Evolutionary conservation across 176 grass and related monocot genomes (phyloP).

Genomic region (Juncus effusus): DNA sequence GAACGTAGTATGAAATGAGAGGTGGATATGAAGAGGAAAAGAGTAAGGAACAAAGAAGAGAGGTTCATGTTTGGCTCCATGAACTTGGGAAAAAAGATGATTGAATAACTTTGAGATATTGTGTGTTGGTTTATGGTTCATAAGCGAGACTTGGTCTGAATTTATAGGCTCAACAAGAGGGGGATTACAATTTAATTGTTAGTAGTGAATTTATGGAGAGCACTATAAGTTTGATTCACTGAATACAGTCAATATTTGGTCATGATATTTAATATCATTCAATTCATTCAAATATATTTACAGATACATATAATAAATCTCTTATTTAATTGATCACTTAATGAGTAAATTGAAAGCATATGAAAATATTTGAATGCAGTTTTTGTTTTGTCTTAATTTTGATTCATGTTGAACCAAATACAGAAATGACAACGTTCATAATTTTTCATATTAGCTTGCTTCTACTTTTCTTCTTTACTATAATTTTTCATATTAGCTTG

Average conservation of each 20-base stretch:
- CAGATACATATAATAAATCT: no score
- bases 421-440: no score
- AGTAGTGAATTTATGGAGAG: neutral
- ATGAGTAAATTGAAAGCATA: no score
- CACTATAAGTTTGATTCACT: neutral
- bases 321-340: no score
- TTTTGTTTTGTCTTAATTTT: no score
- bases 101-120: neutral
- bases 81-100: neutral
- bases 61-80: neutral
- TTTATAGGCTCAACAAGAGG: neutral
- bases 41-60: neutral
- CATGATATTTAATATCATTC: no score
- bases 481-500: no score
- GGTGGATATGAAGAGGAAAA: constrained; percentile 17
- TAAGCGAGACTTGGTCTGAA: neutral
- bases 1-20: neutral
- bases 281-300: no score
- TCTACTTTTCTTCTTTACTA: no score
- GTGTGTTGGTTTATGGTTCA: neutral
- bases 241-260: neutral
- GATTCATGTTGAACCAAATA: no score
- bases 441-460: no score
- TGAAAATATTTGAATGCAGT: no score
- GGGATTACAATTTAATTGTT: neutral